phyloP scores from a whole-genome alignment of 208 protist genomes.

The Trichomonas tenax region DNA sequence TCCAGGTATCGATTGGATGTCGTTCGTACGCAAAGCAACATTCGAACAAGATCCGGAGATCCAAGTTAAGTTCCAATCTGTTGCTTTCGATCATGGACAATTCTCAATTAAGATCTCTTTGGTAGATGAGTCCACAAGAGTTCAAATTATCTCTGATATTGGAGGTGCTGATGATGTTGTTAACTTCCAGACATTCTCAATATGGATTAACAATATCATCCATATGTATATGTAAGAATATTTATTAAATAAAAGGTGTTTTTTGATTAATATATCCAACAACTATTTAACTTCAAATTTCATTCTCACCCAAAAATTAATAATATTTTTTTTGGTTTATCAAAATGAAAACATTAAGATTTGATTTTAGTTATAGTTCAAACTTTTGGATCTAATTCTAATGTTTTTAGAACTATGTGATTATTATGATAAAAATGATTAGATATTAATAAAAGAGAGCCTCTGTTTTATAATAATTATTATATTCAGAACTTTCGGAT shows the following conservation, averaged over 20 bases:
- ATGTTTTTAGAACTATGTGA: too few species aligned
- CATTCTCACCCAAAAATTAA: too few species aligned
- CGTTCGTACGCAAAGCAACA: not conserved
- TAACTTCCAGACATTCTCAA: not conserved
- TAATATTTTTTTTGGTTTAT: too few species aligned
- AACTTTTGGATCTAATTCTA: too few species aligned
- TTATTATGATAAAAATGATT: too few species aligned
- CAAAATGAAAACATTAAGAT: too few species aligned
- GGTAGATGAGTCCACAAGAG: not conserved
- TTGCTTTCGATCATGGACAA: not conserved
- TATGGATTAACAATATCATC: not conserved
- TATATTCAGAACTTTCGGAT: too few species aligned
- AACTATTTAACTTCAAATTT: too few species aligned
- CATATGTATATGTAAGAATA: not conserved
- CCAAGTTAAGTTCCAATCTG: not conserved
- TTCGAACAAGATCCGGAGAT: not conserved
- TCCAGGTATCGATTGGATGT: not conserved
- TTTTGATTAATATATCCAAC: not conserved
- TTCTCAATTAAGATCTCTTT: not conserved
- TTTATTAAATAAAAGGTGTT: not conserved
- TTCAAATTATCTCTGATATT: not conserved
- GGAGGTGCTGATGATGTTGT: not conserved
- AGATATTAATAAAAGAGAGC: too few species aligned
- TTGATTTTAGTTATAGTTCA: too few species aligned
- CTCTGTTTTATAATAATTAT: too few species aligned